Conservation (phyloP, 306 rosid genomes). For the Pyrus communis region DNA sequence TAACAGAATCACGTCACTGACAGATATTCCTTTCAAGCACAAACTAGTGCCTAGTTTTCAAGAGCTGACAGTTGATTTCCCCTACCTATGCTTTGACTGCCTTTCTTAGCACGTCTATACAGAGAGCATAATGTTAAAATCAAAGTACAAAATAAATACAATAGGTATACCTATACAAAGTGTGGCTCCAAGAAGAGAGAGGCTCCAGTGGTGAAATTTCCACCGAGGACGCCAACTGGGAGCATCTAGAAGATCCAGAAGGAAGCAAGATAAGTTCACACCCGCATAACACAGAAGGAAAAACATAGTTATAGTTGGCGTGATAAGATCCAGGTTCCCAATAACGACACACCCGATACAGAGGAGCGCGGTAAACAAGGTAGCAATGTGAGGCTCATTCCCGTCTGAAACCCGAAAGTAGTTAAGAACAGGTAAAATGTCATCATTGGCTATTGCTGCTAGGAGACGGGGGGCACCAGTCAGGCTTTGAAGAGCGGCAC, state of each 20-base stretch:
- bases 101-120: not conserved
- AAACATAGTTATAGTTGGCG: conserved; percentile 98
- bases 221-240: conserved; percentile 99
- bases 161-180: conserved; percentile 68
- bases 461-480: conserved; percentile 99
- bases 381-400: conserved; percentile 80
- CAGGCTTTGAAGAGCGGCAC: conserved; percentile 99
- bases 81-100: not conserved
- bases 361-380: conserved; percentile 83
- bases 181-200: conserved; percentile 89
- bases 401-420: conserved; percentile 86
- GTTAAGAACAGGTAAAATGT: conserved; percentile 86
- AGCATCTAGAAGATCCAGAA: conserved; percentile 96
- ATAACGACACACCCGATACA: conserved; percentile 88
- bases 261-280: conserved; percentile 99
- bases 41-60: not conserved
- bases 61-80: not conserved
- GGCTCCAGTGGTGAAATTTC: conserved; percentile 98
- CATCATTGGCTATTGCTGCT: conserved; percentile 99
- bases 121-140: conserved; percentile 1
- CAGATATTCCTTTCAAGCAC: not conserved
- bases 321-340: conserved; percentile 99
- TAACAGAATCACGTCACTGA: not conserved
- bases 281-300: conserved; percentile 93
- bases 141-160: not conserved